Conservation (phyloP, 306 rosid genomes). For the Argentina anserina region DNA sequence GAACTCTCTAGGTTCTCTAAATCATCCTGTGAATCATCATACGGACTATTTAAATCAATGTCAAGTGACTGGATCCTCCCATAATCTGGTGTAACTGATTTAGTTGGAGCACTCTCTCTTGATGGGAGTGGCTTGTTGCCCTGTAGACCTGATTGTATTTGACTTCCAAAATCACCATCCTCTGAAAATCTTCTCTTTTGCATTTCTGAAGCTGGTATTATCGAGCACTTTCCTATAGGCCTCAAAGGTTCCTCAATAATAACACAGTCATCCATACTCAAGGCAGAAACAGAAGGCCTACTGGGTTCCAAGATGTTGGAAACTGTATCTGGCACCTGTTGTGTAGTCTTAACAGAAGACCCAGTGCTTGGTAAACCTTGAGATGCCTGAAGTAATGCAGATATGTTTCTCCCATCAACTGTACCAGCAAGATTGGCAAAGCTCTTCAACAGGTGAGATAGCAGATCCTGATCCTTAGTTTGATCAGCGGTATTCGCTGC, state of each 20-base stretch:
- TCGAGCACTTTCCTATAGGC: conserved; percentile 33
- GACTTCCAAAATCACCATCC: conserved; percentile 46
- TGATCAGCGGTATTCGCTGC: conserved; percentile 69
- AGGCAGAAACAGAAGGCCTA: conserved; percentile 13
- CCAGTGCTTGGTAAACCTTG: conserved; percentile 49
- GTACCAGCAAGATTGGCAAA: conserved; percentile 56
- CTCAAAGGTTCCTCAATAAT: conserved; percentile 51
- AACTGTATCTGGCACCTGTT: not conserved
- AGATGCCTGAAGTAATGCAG: conserved; percentile 52
- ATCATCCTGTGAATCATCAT: conserved; percentile 79
- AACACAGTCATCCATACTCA: conserved; percentile 5
- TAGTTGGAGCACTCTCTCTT: conserved; percentile 53
- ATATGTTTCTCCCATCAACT: conserved; percentile 41
- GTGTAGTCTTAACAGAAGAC: conserved; percentile 27
- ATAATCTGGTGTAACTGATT: conserved; percentile 59
- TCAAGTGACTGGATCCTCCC: conserved; percentile 61
- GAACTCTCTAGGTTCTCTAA: conserved; percentile 56
- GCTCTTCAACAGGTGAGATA: conserved; percentile 67
- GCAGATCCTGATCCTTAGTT: conserved; percentile 68
- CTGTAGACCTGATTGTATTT: conserved; percentile 10
- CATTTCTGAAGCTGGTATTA: conserved; percentile 33
- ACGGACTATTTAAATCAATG: conserved; percentile 77
- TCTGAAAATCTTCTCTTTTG: conserved; percentile 30
- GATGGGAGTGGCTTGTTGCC: conserved; percentile 1
- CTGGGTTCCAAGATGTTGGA: not conserved